These are phyloP conservation scores for Neurospora sp. DNA, from an alignment of 495 filamentous ascomycete species.

Conservation along the genomic window DNA sequence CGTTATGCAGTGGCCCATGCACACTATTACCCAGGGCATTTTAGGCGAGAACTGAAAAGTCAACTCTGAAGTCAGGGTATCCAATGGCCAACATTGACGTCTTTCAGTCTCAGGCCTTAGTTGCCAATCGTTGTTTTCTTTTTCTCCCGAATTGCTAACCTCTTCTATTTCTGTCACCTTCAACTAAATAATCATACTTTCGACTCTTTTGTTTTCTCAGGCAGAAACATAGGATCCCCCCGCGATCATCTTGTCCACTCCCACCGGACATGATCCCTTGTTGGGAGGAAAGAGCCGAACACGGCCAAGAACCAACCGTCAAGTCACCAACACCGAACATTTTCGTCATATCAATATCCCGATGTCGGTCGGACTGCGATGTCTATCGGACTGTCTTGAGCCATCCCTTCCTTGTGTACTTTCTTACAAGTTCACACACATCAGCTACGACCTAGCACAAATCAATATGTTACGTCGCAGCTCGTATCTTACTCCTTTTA, in stretches of 20 bases:
- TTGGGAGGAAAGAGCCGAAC: neutral
- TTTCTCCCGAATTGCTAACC: neutral
- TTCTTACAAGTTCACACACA: neutral
- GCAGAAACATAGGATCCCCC: neutral
- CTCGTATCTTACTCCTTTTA: constrained; percentile 10
- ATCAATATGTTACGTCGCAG: constrained; percentile 13
- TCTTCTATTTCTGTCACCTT: neutral
- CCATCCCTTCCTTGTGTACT: neutral
- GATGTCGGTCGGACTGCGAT: neutral
- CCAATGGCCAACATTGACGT: neutral
- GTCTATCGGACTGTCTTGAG: neutral
- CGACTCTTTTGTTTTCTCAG: neutral
- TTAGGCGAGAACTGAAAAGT: neutral
- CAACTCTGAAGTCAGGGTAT: neutral
- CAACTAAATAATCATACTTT: neutral
- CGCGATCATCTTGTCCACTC: neutral
- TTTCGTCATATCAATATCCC: neutral
- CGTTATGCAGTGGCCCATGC: neutral
- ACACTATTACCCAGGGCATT: neutral
- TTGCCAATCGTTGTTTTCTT: neutral
- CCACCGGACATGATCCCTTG: neutral
- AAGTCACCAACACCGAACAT: neutral
- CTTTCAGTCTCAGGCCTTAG: neutral
- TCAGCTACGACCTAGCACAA: neutral
- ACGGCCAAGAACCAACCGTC: neutral